Evolutionary conservation across 345 rosid genomes (phyloP).

Genomic region (Pugionium cornutum): DNA sequence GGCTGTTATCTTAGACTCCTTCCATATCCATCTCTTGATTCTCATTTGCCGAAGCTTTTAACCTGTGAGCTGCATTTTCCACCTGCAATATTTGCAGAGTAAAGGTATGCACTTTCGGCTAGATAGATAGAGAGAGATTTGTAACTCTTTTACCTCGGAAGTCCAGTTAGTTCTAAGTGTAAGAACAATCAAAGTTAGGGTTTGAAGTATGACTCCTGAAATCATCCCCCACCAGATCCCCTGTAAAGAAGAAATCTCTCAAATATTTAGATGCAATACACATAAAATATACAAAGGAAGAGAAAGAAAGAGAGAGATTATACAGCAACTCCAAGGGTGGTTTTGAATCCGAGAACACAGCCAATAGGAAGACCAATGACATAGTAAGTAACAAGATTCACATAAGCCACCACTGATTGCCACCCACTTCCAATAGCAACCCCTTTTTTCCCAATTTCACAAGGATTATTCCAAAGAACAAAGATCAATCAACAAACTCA

Average conservation of each 20-base stretch:
- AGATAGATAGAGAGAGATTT: not conserved
- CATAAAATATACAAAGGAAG: not conserved
- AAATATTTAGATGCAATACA: not conserved
- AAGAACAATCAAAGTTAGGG: conserved; percentile 57
- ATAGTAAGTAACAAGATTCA: conserved; percentile 75
- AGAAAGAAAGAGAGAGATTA: conserved; percentile 19
- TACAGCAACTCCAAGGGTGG: conserved; percentile 78
- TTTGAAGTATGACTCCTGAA: conserved; percentile 68
- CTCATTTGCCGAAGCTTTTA: conserved; percentile 52
- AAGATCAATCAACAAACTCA: not conserved
- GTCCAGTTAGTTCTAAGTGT: conserved; percentile 80
- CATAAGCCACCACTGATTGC: conserved; percentile 92
- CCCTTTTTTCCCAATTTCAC: conserved; percentile 41
- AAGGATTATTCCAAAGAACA: conserved; percentile 1
- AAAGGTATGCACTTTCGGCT: conserved; percentile 7
- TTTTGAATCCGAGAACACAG: conserved; percentile 85
- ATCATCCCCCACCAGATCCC: conserved; percentile 99
- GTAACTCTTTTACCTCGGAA: conserved; percentile 53
- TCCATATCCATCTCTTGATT: conserved; percentile 32
- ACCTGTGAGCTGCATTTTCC: conserved; percentile 56
- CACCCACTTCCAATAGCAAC: conserved; percentile 98
- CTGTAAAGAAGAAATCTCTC: conserved; percentile 37
- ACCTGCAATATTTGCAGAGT: conserved; percentile 49
- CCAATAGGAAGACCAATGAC: conserved; percentile 91
- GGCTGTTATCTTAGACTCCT: conserved; percentile 24